Percentiles rank a stretch among this genome's conserved stretches.
Conservation (phyloP, 345 rosid genomes). For the Theobroma cacao region DNA sequence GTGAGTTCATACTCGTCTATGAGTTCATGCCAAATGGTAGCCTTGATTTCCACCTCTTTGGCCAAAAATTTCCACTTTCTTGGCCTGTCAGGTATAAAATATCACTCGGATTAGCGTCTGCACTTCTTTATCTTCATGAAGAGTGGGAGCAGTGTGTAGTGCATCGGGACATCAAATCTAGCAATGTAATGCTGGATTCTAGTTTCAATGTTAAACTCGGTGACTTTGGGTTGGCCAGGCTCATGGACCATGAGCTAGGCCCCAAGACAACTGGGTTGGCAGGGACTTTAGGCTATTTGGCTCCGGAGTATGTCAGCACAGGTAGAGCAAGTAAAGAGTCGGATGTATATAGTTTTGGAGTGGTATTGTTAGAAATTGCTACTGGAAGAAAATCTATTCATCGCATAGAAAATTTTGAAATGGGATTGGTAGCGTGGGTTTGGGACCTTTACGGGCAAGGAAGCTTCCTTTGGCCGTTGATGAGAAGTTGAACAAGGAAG, state of each 20-base stretch:
- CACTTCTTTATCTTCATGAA: slow-evolving; percentile 54
- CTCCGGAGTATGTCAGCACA: slow-evolving; percentile 49
- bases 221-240: slow-evolving; percentile 61
- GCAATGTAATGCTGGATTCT: slow-evolving; percentile 61
- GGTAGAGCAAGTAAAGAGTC: slow-evolving; percentile 49
- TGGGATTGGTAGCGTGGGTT: slow-evolving; percentile 47
- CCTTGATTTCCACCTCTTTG: slow-evolving; percentile 52
- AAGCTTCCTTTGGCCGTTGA: slow-evolving; percentile 28
- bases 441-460: slow-evolving; percentile 47
- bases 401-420: slow-evolving; percentile 14
- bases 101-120: slow-evolving; percentile 46
- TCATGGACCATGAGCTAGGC: slow-evolving; percentile 45
- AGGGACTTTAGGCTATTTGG: slow-evolving; percentile 50
- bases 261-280: slow-evolving; percentile 51
- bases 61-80: slow-evolving; percentile 28
- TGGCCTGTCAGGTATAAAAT: slow-evolving; percentile 49
- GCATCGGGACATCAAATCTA: slow-evolving; percentile 59
- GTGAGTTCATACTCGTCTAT: slow-evolving; percentile 54
- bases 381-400: slow-evolving; percentile 38
- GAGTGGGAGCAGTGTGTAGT: slow-evolving; percentile 65
- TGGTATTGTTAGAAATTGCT: slow-evolving; percentile 42
- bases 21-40: slow-evolving; percentile 76
- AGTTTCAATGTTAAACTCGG: slow-evolving; percentile 56
- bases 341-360: slow-evolving; percentile 46
- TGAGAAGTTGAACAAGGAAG: slow-evolving; percentile 25